Evolutionary conservation across 2,329 filamentous ascomycete species (phyloP).

Genomic region (Neofusicoccum sp.): DNA sequence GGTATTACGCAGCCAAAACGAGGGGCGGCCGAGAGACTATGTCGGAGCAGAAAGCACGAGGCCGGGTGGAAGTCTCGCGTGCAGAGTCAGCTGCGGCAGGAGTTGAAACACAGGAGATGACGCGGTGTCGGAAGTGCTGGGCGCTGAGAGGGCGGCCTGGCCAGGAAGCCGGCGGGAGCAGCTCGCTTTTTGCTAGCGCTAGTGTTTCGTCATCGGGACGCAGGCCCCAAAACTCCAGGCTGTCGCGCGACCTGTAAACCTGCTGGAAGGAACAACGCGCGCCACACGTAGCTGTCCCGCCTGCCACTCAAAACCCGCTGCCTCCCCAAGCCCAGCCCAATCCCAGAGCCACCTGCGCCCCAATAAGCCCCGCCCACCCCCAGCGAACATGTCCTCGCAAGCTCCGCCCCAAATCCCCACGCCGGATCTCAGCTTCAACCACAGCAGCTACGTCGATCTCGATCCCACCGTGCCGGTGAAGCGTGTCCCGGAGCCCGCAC

Average conservation of each 20-base stretch:
- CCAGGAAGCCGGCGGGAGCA: neutral
- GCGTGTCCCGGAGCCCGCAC: neutral
- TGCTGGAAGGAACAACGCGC: constrained; percentile 3
- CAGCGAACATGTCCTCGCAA: constrained; percentile 13
- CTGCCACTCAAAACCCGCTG: constrained; percentile 4
- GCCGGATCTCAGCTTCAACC: constrained; percentile 20
- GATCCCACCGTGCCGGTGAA: constrained; percentile 27
- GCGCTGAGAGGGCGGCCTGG: neutral
- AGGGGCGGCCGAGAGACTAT: neutral
- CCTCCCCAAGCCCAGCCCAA: neutral
- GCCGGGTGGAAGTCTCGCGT: neutral
- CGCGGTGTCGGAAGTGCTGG: neutral
- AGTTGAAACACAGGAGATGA: constrained; percentile 14
- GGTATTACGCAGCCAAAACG: constrained; percentile 3
- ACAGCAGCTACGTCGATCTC: constrained; percentile 29
- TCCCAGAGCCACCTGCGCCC: neutral
- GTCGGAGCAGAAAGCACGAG: neutral
- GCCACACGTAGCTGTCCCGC: neutral
- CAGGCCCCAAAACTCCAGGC: constrained; percentile 9
- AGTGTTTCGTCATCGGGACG: constrained; percentile 17
- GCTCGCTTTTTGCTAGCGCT: constrained; percentile 8
- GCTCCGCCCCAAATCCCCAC: constrained; percentile 22
- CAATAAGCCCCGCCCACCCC: neutral
- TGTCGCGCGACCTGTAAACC: constrained; percentile 17
- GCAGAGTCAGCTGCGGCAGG: constrained; percentile 2